These are phyloP conservation scores for Ilex asprella DNA, from an alignment of 257 asterid genomes.

Conservation along the genomic window DNA sequence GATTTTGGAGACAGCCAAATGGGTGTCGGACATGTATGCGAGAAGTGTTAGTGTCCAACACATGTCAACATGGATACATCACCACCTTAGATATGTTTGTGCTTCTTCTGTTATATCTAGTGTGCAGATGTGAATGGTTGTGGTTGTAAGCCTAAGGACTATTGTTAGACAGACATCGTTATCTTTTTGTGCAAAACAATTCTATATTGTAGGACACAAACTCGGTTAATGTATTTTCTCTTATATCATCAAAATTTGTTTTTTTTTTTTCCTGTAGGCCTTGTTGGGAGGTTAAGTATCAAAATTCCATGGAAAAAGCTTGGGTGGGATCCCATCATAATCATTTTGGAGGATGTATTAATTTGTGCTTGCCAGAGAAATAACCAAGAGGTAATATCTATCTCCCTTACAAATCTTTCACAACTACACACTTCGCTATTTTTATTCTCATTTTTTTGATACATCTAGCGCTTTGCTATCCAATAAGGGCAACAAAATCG, in stretches of 20 bases:
- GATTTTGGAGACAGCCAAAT: too few relatives aligned
- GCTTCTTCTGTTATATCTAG: background rate
- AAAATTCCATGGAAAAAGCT: slow-evolving; percentile 98
- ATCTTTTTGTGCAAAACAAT: too few relatives aligned
- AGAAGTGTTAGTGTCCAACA: too few relatives aligned
- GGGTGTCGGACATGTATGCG: too few relatives aligned
- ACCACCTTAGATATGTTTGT: background rate
- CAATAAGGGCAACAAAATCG: background rate
- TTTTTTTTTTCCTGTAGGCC: slow-evolving; percentile 40
- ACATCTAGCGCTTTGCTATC: slow-evolving; percentile 13
- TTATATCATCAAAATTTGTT: background rate
- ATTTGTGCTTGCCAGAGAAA: slow-evolving; percentile 71
- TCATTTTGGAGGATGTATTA: slow-evolving; percentile 75
- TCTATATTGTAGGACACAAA: too few relatives aligned
- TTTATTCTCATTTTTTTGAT: slow-evolving; percentile 6
- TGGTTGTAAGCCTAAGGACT: too few relatives aligned
- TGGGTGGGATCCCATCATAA: slow-evolving; percentile 93
- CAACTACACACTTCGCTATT: background rate
- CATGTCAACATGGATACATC: background rate
- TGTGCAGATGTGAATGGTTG: background rate
- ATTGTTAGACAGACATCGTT: too few relatives aligned
- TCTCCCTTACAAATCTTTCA: too few relatives aligned
- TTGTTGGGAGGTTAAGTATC: slow-evolving; percentile 86
- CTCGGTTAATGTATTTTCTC: background rate
- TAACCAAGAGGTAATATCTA: slow-evolving; percentile 63